Evolutionary conservation across 345 rosid species (phyloP), one percentile per base, ranked within the genome.

Genomic region (Zanthoxylum bungeanum): DNA sequence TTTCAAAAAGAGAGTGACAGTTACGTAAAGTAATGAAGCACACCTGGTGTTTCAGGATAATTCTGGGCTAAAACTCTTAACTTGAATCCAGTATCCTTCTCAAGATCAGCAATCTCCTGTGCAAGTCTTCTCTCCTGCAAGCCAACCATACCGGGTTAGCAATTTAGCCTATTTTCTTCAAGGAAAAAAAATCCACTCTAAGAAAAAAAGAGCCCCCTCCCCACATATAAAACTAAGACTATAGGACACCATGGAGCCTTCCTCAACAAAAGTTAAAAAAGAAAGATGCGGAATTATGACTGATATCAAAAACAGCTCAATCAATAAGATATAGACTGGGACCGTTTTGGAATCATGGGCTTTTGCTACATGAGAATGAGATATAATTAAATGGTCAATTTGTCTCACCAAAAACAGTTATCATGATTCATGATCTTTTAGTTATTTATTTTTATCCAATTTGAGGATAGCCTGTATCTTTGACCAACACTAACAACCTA

Each of bases 11-110:
- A 25, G 10, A 8, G 52, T 64, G 5, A 21, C 34, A 14, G 46
- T 31, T 61, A 25, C 21, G 27, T 11, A 19, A 25, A 46, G 16
- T 52, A n/a, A 37, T 53, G 22, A 66, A 65, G n/a, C 25, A 47
- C 60, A 91, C 98, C 97, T 3, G 98, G 98, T 62, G 98, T 93
- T 39, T 85, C 89, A 12, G 98, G 98, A 79, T 91, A 93, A 83
- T 89, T 93, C 69, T 93, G 98, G 65, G 97, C 97, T 75, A 93
- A 76, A 69, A 93, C 86, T 85, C 94, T 87, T 61, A 93, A 63
- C 70, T 89, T 93, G 79, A 85, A 93, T 70, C 97, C 96, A 9
- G 98, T 91, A 74, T 91, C 90, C 82, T 88, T 87, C 82, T 91
- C 96, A 77, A 93, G 79, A 56, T 84, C 74, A 10, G 76, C 68